These are phyloP conservation scores for Podila epigama DNA, from an alignment of 192 early-diverging fungal species.

Conservation along the genomic window DNA sequence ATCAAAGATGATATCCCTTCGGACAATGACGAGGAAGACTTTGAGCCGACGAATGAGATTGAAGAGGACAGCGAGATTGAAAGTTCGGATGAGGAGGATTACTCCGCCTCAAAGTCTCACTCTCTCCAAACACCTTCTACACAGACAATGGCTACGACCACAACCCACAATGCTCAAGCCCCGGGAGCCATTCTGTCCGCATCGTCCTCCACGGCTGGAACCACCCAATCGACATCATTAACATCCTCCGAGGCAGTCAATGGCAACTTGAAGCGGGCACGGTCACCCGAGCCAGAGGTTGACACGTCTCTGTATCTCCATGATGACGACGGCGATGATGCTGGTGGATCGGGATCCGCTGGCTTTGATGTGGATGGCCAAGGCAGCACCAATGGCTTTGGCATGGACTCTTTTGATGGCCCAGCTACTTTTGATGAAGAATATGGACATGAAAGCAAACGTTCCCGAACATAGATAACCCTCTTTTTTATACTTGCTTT, in stretches of 20 bases:
- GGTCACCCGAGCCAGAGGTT: conserved; percentile 19
- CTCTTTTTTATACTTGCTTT: neutral
- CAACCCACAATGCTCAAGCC: neutral
- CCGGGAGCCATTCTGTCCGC: neutral
- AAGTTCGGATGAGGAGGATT: conserved; percentile 45
- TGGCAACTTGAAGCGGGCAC: conserved; percentile 35
- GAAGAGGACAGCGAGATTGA: conserved; percentile 48
- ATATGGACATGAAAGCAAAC: conserved; percentile 25
- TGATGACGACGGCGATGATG: neutral
- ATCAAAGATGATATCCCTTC: conserved; percentile 27
- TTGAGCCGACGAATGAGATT: conserved; percentile 26
- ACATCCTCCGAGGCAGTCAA: conserved; percentile 10
- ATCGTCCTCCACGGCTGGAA: neutral
- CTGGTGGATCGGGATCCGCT: neutral
- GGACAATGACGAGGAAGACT: conserved; percentile 46
- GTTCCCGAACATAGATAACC: conserved; percentile 23
- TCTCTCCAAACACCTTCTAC: neutral
- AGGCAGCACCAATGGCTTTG: conserved; percentile 31
- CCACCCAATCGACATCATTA: conserved; percentile 6
- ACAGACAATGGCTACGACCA: neutral
- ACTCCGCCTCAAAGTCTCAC: conserved; percentile 5
- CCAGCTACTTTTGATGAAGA: conserved; percentile 47
- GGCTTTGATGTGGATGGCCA: conserved; percentile 40
- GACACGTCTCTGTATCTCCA: conserved; percentile 21
- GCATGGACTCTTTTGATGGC: conserved; percentile 43